Evolutionary conservation across 139 green algal species (phyloP).

Genomic region (Yamagishiella unicocca): DNA sequence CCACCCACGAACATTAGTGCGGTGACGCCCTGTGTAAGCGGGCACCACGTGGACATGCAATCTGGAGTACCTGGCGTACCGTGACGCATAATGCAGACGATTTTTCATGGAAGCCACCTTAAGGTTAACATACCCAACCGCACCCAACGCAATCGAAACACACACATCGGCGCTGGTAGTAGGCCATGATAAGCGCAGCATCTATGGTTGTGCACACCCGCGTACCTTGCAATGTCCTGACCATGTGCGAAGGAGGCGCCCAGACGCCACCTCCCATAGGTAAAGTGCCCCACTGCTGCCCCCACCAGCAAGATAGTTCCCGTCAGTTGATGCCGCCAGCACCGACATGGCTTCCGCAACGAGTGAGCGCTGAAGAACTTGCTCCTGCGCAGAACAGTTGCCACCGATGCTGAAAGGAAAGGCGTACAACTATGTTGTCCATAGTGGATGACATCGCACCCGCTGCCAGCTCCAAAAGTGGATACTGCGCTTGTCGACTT

Average conservation of each 20-base stretch:
- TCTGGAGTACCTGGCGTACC: too few relatives aligned
- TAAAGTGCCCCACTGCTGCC: conserved; percentile 77
- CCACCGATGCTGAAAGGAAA: neutral
- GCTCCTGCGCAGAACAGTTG: conserved; percentile 65
- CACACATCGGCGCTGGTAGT: too few relatives aligned
- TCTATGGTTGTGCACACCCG: too few relatives aligned
- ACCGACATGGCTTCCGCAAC: conserved; percentile 68
- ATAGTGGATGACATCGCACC: conserved; percentile 54
- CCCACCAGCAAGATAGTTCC: conserved; percentile 72
- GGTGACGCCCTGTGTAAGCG: conserved; percentile 69
- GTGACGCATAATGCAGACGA: too few relatives aligned
- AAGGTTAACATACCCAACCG: too few relatives aligned
- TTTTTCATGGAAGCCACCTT: too few relatives aligned
- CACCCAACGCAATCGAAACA: too few relatives aligned
- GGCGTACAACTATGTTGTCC: neutral
- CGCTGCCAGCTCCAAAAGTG: conserved; percentile 89
- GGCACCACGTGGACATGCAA: too few relatives aligned
- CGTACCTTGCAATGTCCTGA: conserved; percentile 90
- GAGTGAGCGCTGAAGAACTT: conserved; percentile 81
- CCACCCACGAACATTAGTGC: conserved; percentile 80
- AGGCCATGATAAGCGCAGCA: too few relatives aligned
- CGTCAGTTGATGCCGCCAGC: conserved; percentile 71
- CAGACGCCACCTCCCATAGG: conserved; percentile 84
- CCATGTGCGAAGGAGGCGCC: conserved; percentile 87
- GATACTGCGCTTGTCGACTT: conserved; percentile 72